A percentile compares a stretch with the other conserved stretches of the same genome.
Evolutionary conservation across 257 asterid species (phyloP).

Genomic region (Scutellaria baicalensis): DNA sequence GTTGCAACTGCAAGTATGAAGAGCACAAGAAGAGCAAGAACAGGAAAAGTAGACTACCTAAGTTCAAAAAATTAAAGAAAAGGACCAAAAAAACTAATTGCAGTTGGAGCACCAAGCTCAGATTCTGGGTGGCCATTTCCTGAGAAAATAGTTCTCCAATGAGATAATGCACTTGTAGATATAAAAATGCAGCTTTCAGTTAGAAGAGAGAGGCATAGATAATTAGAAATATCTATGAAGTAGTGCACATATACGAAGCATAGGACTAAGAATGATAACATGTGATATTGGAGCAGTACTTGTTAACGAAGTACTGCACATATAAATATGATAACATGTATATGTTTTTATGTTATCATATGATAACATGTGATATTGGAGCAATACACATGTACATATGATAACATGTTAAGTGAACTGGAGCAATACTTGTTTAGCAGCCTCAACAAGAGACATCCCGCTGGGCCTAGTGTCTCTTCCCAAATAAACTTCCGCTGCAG

Average conservation of each 20-base stretch:
- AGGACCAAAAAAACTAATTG: neutral
- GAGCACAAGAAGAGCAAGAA: neutral
- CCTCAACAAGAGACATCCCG: slow-evolving; percentile 64
- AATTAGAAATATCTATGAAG: neutral
- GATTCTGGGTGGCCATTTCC: neutral
- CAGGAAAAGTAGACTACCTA: neutral
- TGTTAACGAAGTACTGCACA: too few relatives aligned
- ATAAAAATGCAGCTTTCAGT: slow-evolving; percentile 6
- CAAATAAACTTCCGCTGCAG: slow-evolving; percentile 43
- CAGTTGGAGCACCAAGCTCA: neutral
- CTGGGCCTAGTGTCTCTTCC: slow-evolving; percentile 98
- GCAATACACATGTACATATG: too few relatives aligned
- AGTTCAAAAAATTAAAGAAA: neutral
- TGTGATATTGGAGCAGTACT: too few relatives aligned
- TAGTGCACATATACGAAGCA: neutral
- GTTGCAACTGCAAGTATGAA: neutral
- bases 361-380: too few relatives aligned
- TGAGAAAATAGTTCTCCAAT: neutral
- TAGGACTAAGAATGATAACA: neutral
- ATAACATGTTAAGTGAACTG: neutral
- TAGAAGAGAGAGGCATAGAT: neutral
- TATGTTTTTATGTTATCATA: too few relatives aligned
- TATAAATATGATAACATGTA: too few relatives aligned
- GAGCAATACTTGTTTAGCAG: slow-evolving; percentile 62
- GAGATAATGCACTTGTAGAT: neutral